These are phyloP conservation scores for Calonectria leucothoes DNA, from an alignment of 2,329 filamentous ascomycete species.

Conservation along the genomic window DNA sequence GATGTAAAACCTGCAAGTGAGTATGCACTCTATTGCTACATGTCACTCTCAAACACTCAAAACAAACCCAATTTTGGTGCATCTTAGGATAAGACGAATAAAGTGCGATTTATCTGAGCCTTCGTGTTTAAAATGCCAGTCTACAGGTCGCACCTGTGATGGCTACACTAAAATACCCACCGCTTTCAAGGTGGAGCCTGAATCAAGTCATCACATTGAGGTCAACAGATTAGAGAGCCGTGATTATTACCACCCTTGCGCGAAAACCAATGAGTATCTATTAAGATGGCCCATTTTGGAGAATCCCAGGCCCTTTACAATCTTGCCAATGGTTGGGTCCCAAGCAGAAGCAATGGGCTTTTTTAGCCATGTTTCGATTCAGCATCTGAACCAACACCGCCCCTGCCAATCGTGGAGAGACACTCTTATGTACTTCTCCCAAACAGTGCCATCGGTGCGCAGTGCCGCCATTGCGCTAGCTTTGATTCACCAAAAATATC, in stretches of 20 bases:
- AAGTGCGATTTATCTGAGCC: conserved; percentile 51
- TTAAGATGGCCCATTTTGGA: conserved; percentile 17
- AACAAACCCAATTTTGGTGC: conserved; percentile 19
- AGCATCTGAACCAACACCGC: conserved; percentile 45
- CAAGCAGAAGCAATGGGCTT: conserved; percentile 44
- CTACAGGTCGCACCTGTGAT: conserved; percentile 52
- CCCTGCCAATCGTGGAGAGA: conserved; percentile 46
- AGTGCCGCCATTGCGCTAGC: conserved; percentile 48
- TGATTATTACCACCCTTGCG: neutral
- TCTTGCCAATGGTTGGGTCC: conserved; percentile 31
- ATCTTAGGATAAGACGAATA: conserved; percentile 48
- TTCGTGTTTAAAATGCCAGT: conserved; percentile 49
- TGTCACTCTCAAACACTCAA: conserved; percentile 16
- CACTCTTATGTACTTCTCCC: conserved; percentile 50
- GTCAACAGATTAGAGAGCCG: neutral
- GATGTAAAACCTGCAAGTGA: conserved; percentile 56
- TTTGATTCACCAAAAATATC: conserved; percentile 41
- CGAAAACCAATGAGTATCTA: neutral
- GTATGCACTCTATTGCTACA: conserved; percentile 30
- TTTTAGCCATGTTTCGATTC: conserved; percentile 43
- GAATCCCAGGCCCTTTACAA: conserved; percentile 36
- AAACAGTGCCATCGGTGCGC: conserved; percentile 48
- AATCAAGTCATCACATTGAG: neutral
- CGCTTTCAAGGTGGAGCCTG: neutral
- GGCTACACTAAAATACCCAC: conserved; percentile 42